Percentiles rank a stretch among this genome's conserved stretches.
phyloP scores from a whole-genome alignment of 2,329 filamentous ascomycete genomes.

The Epichloe amarillans region DNA sequence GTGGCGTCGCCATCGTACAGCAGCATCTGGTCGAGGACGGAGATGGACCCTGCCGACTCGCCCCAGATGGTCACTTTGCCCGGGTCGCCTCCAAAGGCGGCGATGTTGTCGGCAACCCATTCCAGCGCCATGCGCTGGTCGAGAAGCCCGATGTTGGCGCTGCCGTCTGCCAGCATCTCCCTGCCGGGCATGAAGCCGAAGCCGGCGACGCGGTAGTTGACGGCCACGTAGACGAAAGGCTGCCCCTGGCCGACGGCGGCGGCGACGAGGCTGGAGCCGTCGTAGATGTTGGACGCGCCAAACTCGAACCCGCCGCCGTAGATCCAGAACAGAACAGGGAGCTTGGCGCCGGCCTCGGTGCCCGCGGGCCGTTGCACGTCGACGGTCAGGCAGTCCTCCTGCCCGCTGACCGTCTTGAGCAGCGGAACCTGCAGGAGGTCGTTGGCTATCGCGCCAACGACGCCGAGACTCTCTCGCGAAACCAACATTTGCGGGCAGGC shows the following conservation, averaged over 20 bases:
- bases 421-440: conserved; percentile 41
- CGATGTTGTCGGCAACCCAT: conserved; percentile 50
- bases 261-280: conserved; percentile 15
- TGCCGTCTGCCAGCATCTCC: conserved; percentile 31
- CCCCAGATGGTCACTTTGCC: conserved; percentile 48
- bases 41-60: conserved; percentile 40
- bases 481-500: conserved; percentile 63
- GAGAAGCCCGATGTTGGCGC: conserved; percentile 47
- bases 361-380: conserved; percentile 46
- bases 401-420: conserved; percentile 39
- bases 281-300: background rate
- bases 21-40: conserved; percentile 27
- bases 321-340: conserved; percentile 40
- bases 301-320: conserved; percentile 3
- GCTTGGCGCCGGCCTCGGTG: conserved; percentile 37
- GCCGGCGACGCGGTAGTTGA: conserved; percentile 1
- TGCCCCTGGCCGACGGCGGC: conserved; percentile 22
- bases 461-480: conserved; percentile 29
- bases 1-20: conserved; percentile 55
- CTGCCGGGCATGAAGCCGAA: conserved; percentile 3
- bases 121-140: conserved; percentile 44
- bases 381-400: conserved; percentile 53
- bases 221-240: conserved; percentile 1
- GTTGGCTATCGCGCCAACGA: conserved; percentile 32
- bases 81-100: conserved; percentile 49